Conservation (phyloP, 371 early-diverging fungal genomes). For the Entomophthora muscae region DNA sequence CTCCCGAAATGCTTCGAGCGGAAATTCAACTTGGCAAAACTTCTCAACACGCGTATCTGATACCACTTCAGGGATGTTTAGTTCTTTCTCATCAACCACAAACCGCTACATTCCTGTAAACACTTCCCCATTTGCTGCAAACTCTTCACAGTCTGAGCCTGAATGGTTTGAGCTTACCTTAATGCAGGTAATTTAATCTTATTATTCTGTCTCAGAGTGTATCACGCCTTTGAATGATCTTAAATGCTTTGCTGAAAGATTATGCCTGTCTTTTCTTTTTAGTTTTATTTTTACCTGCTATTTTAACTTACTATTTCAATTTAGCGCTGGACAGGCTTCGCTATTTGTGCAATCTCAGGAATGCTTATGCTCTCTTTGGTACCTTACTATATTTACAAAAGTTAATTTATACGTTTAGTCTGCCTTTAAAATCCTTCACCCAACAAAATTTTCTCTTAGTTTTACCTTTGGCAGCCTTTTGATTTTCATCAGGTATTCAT, state of each 20-base stretch:
- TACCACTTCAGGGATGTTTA: too few relatives aligned
- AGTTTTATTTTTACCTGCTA: too few relatives aligned
- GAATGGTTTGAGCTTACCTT: constrained; percentile 4
- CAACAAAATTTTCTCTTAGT: background rate
- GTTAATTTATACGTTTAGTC: background rate
- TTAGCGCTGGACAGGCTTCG: background rate
- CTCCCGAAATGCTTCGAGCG: too few relatives aligned
- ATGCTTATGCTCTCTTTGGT: background rate
- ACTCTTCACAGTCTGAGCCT: too few relatives aligned
- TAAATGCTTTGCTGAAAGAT: too few relatives aligned
- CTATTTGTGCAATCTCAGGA: background rate
- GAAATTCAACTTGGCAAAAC: too few relatives aligned
- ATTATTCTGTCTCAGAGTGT: background rate
- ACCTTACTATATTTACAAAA: background rate
- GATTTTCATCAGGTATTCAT: background rate
- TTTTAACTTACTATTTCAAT: too few relatives aligned
- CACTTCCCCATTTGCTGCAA: too few relatives aligned
- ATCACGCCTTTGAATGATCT: background rate
- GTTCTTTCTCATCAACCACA: background rate
- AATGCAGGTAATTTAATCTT: background rate
- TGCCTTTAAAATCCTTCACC: background rate
- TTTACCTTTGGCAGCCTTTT: background rate
- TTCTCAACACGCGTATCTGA: too few relatives aligned
- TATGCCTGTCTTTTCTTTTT: too few relatives aligned
- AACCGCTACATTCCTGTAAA: too few relatives aligned